Evolutionary conservation across 1,139 yeast genomes (phyloP).

Genomic region (Hanseniaspora gamundiae): DNA sequence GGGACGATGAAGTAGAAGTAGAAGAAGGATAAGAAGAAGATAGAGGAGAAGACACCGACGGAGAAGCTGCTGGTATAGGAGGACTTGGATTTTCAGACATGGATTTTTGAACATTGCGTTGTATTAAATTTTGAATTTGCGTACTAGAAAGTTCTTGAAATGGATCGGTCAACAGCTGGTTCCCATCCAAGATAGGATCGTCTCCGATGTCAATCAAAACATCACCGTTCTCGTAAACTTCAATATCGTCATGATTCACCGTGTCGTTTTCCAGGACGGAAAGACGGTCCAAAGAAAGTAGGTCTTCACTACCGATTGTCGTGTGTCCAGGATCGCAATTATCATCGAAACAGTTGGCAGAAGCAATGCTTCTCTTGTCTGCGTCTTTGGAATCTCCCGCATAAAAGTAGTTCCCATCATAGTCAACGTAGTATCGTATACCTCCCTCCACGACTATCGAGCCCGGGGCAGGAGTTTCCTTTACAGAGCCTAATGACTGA

Average conservation of each 20-base stretch:
- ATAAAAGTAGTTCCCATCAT: conserved; percentile 17
- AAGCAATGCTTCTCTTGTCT: not conserved
- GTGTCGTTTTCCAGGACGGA: conserved; percentile 1
- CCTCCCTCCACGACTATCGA: not conserved
- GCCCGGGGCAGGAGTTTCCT: not conserved
- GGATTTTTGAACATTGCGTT: not conserved
- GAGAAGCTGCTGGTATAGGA: not conserved
- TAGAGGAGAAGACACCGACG: not conserved
- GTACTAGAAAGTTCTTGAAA: not conserved
- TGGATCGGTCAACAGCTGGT: not conserved
- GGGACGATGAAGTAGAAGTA: too few species aligned
- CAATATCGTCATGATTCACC: conserved; percentile 11
- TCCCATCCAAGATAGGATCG: conserved; percentile 1
- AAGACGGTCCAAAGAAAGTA: not conserved
- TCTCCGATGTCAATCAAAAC: conserved; percentile 10
- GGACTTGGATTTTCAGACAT: not conserved
- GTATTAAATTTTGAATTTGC: not conserved
- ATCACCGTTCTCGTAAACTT: conserved; percentile 15
- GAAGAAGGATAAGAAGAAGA: too few species aligned
- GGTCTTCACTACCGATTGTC: not conserved
- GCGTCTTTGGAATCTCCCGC: conserved; percentile 9
- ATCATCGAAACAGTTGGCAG: not conserved
- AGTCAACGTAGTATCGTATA: conserved; percentile 14
- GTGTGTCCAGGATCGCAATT: not conserved
- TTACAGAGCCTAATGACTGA: not conserved